Percentiles rank a stretch among this genome's conserved stretches.
Conservation (phyloP, 2,329 filamentous ascomycete species). For the Rutstroemia sp. region DNA sequence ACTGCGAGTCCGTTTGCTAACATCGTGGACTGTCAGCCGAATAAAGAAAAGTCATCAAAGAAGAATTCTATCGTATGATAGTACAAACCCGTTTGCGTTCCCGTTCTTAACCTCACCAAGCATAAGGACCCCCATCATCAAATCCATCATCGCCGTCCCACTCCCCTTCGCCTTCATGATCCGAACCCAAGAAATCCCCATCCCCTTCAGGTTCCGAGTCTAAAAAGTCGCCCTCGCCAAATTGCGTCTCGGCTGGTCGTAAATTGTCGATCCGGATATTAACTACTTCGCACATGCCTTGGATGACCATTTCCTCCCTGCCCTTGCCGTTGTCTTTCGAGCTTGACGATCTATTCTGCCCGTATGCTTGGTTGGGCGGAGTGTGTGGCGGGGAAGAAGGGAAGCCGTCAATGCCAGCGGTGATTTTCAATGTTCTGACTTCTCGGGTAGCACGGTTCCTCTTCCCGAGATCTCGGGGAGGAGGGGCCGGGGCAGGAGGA, state of each 20-base stretch:
- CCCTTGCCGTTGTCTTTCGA: background rate
- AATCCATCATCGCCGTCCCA: constrained; percentile 6
- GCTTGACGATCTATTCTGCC: constrained; percentile 9
- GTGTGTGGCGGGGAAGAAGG: constrained; percentile 13
- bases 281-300: constrained; percentile 64
- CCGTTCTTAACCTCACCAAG: background rate
- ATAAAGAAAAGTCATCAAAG: background rate
- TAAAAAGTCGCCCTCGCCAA: constrained; percentile 48
- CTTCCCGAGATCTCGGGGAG: constrained; percentile 5
- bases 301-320: constrained; percentile 36
- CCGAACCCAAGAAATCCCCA: constrained; percentile 31
- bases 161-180: background rate
- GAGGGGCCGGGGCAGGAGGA: background rate
- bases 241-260: constrained; percentile 61
- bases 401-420: constrained; percentile 21
- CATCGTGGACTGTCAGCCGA: background rate
- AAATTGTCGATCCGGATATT: constrained; percentile 70
- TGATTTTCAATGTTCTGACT: constrained; percentile 20
- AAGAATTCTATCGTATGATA: background rate
- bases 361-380: constrained; percentile 12
- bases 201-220: background rate
- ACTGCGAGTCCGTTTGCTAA: background rate
- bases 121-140: background rate
- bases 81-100: background rate
- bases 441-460: constrained; percentile 19